Percentiles rank a stretch among this genome's conserved stretches.
These are phyloP conservation scores for Pneumocystis carinii DNA, from an alignment of 1,139 yeast genomes.

Conservation along the genomic window DNA sequence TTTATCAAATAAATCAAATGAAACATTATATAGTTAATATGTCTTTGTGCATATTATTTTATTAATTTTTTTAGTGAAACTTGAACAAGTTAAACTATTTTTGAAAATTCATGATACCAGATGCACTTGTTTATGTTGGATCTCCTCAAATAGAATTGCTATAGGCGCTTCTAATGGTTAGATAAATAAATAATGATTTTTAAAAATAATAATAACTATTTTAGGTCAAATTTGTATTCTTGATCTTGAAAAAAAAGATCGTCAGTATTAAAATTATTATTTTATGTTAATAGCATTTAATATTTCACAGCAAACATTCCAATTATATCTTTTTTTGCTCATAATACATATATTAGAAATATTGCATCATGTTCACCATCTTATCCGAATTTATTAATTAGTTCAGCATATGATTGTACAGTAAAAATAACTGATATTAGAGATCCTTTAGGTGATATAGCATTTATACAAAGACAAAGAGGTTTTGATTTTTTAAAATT, in stretches of 20 bases:
- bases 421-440: slow-evolving; percentile 3
- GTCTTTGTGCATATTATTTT: background rate
- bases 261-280: background rate
- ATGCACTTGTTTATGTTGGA: slow-evolving; percentile 4
- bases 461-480: slow-evolving; percentile 5
- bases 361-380: slow-evolving; percentile 5
- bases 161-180: slow-evolving; percentile 5
- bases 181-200: background rate
- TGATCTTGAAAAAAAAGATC: slow-evolving; percentile 1
- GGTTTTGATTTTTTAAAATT: background rate
- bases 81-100: slow-evolving; percentile 1
- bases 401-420: slow-evolving; percentile 7
- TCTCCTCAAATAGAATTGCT: slow-evolving; percentile 2
- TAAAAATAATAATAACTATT: background rate
- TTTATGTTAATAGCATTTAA: background rate
- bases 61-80: background rate
- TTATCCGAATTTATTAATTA: background rate
- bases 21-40: background rate
- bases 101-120: slow-evolving; percentile 2
- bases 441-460: slow-evolving; percentile 1
- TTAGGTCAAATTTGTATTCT: slow-evolving; percentile 2
- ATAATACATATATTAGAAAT: slow-evolving; percentile 4
- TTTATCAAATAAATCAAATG: background rate
- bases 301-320: background rate
- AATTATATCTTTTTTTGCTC: slow-evolving; percentile 2